Conservation (phyloP, 352 stramenopile species). For the Pelagophyceae sp. region DNA sequence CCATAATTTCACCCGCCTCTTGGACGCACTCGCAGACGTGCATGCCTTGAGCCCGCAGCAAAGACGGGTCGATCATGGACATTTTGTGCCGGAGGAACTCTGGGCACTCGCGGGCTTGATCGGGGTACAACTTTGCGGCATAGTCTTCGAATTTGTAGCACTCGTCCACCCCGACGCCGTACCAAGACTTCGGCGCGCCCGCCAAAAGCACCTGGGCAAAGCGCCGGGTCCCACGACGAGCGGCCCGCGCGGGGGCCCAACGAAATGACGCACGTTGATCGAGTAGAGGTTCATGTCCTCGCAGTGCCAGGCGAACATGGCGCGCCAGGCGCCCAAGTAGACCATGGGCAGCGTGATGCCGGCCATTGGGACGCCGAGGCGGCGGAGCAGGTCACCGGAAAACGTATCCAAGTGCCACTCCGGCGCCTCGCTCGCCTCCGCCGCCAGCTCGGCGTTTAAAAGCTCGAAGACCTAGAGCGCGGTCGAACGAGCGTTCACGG, state of each 20-base stretch:
- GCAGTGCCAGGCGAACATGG: conserved; percentile 49
- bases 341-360: conserved; percentile 53
- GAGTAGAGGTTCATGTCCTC: conserved; percentile 62
- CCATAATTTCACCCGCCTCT: conserved; percentile 51
- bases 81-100: conserved; percentile 58
- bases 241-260: too few relatives aligned
- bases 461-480: neutral
- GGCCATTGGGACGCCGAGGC: conserved; percentile 30
- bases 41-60: conserved; percentile 54
- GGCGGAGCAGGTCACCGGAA: neutral
- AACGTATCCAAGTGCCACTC: conserved; percentile 6
- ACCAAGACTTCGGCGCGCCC: conserved; percentile 57
- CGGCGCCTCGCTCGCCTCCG: neutral
- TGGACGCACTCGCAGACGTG: conserved; percentile 49
- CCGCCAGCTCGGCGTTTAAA: neutral
- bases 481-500: too few relatives aligned
- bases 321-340: conserved; percentile 58
- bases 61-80: conserved; percentile 41
- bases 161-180: conserved; percentile 42
- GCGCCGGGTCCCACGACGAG: too few relatives aligned
- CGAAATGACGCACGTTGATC: conserved; percentile 60
- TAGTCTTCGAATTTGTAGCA: conserved; percentile 47
- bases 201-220: too few relatives aligned
- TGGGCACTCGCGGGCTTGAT: conserved; percentile 36
- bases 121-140: conserved; percentile 40